Percentiles rank a stretch among this genome's conserved stretches.
phyloP scores from a whole-genome alignment of 2,329 filamentous ascomycete genomes.

The Colletotrichum sp. region DNA sequence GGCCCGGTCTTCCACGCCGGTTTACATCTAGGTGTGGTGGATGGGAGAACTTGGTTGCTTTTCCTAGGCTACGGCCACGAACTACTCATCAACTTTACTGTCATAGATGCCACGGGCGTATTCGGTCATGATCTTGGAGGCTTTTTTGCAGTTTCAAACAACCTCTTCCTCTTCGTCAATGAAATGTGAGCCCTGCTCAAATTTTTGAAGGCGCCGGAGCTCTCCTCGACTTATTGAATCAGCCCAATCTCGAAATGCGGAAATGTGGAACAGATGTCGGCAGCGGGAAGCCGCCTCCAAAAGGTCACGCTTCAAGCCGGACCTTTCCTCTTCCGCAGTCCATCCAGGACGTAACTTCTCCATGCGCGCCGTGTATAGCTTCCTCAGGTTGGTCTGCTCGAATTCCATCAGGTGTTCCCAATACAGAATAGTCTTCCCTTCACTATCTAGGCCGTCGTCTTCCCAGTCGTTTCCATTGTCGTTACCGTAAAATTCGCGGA shows the following conservation, averaged over 20 bases:
- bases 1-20: accelerated
- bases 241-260: not conserved
- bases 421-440: slow-evolving; percentile 42
- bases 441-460: slow-evolving; percentile 33
- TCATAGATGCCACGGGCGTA: not conserved
- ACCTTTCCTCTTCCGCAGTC: slow-evolving; percentile 26
- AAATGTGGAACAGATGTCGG: not conserved
- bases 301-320: slow-evolving; percentile 36
- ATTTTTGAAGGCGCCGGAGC: not conserved
- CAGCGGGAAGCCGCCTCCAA: slow-evolving; percentile 18
- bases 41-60: not conserved
- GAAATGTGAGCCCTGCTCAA: not conserved
- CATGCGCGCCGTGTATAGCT: slow-evolving; percentile 37
- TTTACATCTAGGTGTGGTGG: not conserved
- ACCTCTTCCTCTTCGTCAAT: not conserved
- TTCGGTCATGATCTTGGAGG: not conserved
- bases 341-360: slow-evolving; percentile 34
- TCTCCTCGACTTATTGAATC: not conserved
- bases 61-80: not conserved
- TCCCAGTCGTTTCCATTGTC: slow-evolving; percentile 13
- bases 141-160: not conserved
- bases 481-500: slow-evolving; percentile 32
- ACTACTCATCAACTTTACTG: accelerated
- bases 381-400: slow-evolving; percentile 41
- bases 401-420: slow-evolving; percentile 44